These are phyloP conservation scores for Heritiera fomes DNA, from an alignment of 345 rosid genomes.

Conservation along the genomic window DNA sequence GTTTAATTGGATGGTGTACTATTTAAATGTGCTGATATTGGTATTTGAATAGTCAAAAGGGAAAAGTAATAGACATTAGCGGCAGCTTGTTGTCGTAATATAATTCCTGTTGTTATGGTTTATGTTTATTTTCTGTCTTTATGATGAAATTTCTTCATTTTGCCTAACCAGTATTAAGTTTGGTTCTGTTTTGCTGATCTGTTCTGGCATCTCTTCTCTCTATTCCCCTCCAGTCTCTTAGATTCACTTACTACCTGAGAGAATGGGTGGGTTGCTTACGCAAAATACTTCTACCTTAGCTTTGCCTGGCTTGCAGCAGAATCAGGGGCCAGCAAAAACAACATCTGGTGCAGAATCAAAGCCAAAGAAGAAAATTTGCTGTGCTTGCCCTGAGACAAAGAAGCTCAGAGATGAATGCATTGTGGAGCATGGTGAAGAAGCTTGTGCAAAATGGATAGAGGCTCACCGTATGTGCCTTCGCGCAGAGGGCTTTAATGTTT, in stretches of 20 bases:
- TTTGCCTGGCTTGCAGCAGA: constrained; percentile 42
- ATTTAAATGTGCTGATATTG: background rate
- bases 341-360: constrained; percentile 47
- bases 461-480: constrained; percentile 87
- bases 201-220: background rate
- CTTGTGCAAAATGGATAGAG: constrained; percentile 88
- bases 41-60: background rate
- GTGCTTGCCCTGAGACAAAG: constrained; percentile 93
- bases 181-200: background rate
- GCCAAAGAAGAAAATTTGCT: constrained; percentile 89
- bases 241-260: constrained; percentile 1
- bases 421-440: constrained; percentile 77
- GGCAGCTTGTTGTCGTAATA: background rate
- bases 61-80: background rate
- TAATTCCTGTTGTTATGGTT: background rate
- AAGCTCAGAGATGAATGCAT: constrained; percentile 91
- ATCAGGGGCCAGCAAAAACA: constrained; percentile 33
- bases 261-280: constrained; percentile 58
- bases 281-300: constrained; percentile 48
- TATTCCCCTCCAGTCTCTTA: constrained; percentile 7
- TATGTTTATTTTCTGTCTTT: background rate
- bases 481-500: constrained; percentile 88
- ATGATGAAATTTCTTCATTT: background rate
- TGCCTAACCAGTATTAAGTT: background rate
- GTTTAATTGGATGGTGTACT: background rate